Conservation (phyloP, 352 stramenopile genomes). For the Globisporangium cylindrosporum region DNA sequence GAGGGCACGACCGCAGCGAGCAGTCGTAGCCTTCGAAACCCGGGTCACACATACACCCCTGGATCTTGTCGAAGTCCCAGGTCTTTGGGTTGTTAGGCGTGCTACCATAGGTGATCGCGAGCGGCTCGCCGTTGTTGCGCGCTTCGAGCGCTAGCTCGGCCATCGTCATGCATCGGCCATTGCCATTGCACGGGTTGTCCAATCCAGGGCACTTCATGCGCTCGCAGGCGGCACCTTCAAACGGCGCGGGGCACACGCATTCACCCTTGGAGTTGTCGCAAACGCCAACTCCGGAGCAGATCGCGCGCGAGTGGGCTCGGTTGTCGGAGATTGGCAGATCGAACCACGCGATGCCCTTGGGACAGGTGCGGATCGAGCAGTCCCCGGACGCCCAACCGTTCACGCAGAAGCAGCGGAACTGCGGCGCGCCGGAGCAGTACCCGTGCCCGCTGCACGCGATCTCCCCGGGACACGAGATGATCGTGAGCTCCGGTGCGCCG, state of each 20-base stretch:
- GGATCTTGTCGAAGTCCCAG: constrained; percentile 88
- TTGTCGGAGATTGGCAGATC: constrained; percentile 57
- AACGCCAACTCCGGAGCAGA: constrained; percentile 67
- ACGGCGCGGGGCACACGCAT: constrained; percentile 59
- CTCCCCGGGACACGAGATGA: constrained; percentile 57
- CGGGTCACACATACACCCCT: constrained; percentile 85
- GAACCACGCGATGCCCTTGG: constrained; percentile 63
- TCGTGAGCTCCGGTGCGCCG: constrained; percentile 42
- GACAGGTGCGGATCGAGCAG: constrained; percentile 69
- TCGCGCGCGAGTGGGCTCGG: constrained; percentile 40
- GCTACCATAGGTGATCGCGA: constrained; percentile 54
- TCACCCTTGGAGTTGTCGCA: constrained; percentile 62
- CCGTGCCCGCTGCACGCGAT: constrained; percentile 68
- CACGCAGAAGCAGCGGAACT: constrained; percentile 71
- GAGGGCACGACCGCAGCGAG: constrained; percentile 50
- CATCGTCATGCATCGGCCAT: constrained; percentile 72
- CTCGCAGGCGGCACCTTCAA: constrained; percentile 67
- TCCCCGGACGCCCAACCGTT: constrained; percentile 59
- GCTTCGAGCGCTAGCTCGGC: constrained; percentile 52
- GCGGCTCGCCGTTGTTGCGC: constrained; percentile 44
- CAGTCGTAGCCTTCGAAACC: constrained; percentile 88
- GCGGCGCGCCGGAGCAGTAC: constrained; percentile 62
- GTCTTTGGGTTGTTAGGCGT: constrained; percentile 66
- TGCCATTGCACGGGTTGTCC: constrained; percentile 52
- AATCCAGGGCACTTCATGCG: constrained; percentile 64